Evolutionary conservation across 352 stramenopile genomes (phyloP).

Genomic region (Pythium myriotylum): DNA sequence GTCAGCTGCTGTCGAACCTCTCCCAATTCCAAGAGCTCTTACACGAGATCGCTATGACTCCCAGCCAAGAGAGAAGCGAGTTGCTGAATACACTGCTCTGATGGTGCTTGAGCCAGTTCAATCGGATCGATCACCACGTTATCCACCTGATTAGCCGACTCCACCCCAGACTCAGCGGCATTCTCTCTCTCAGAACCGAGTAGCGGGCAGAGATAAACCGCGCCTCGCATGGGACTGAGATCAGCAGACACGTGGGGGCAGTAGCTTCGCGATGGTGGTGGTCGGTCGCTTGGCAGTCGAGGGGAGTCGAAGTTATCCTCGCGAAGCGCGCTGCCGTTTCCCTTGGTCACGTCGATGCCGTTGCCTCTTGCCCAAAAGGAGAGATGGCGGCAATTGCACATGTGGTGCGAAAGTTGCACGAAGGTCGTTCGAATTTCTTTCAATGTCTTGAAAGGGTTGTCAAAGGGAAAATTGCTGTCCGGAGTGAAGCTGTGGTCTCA

Average conservation of each 20-base stretch:
- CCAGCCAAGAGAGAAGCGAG: conserved; percentile 41
- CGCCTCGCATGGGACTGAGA: conserved; percentile 47
- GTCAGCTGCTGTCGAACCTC: too few species aligned
- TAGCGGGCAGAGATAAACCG: conserved; percentile 58
- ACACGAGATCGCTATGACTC: background rate
- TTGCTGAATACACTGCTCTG: conserved; percentile 33
- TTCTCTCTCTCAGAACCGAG: conserved; percentile 32
- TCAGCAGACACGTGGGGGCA: background rate
- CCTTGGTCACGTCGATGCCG: conserved; percentile 19
- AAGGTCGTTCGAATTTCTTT: conserved; percentile 41
- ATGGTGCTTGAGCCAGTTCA: conserved; percentile 8
- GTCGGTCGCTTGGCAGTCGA: background rate
- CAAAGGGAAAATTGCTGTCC: too few species aligned
- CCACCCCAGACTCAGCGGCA: conserved; percentile 29
- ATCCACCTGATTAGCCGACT: conserved; percentile 19
- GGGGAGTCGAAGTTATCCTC: conserved; percentile 8
- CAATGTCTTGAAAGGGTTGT: too few species aligned
- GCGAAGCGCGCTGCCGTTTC: conserved; percentile 8
- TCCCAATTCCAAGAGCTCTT: background rate
- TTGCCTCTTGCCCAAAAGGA: conserved; percentile 23
- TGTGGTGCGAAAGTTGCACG: conserved; percentile 10
- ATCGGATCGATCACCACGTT: conserved; percentile 6
- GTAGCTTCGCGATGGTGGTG: conserved; percentile 9
- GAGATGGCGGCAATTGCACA: conserved; percentile 6
- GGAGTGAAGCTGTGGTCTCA: too few species aligned